Percentiles rank a stretch among this genome's conserved stretches.
Conservation (phyloP, 257 asterid species). For the Scutellaria baicalensis region DNA sequence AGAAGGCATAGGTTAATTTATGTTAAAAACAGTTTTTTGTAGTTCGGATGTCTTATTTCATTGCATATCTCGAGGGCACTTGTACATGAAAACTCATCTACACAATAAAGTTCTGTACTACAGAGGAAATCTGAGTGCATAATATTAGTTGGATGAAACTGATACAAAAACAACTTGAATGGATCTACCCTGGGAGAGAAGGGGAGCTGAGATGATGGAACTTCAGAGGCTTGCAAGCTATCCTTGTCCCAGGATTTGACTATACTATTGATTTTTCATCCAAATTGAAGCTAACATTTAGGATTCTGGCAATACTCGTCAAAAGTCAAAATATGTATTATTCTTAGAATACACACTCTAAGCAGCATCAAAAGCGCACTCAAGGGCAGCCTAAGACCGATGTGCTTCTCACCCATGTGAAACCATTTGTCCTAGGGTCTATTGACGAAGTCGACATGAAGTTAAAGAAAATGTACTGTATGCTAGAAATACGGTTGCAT, state of each 20-base stretch:
- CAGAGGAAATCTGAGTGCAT: neutral
- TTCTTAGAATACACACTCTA: neutral
- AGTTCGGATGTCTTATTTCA: neutral
- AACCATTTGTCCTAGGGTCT: neutral
- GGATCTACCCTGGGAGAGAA: neutral
- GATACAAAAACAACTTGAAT: neutral
- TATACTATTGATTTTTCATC: neutral
- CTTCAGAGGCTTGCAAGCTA: neutral
- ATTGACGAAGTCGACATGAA: neutral
- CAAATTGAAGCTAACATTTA: neutral
- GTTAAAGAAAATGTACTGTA: neutral
- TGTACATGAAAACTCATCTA: neutral
- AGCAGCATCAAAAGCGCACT: neutral
- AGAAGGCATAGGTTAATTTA: slow-evolving; percentile 6
- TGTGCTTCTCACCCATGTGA: neutral
- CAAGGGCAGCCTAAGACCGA: neutral
- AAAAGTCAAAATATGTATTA: neutral
- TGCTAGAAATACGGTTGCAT: neutral
- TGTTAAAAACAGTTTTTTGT: neutral
- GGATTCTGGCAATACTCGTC: neutral
- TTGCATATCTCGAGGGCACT: neutral
- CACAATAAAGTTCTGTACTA: neutral
- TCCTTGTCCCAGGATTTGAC: neutral
- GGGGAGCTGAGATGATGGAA: neutral
- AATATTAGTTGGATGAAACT: neutral